Evolutionary conservation across 208 protist genomes (phyloP), one percentile per base, ranked within the genome.

Genomic region (Novymonas esmeraldas): DNA sequence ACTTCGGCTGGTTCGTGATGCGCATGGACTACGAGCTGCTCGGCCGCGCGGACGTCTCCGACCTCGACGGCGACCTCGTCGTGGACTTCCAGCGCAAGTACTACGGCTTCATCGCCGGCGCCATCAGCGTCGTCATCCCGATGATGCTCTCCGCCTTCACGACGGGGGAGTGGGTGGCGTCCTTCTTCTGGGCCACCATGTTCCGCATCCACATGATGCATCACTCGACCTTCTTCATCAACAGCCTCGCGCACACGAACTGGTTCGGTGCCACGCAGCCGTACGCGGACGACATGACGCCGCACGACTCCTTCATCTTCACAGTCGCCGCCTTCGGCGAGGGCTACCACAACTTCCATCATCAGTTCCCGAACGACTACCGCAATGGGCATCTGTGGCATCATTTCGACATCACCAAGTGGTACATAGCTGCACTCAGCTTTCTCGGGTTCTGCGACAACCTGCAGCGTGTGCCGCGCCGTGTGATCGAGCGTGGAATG

Each of bases 281-380:
- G 62, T 93, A 81, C 72, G 86, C 82, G 29, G 83, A 94, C 54
- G 62, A 73, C 29, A 79, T 81, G 62, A 79, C 84, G 14, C 79
- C 88, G 24, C 81, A 85, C 65, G 86, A 97, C 75, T 93, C 82
- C 50, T 46, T 85, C 34, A 52, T 90, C 29, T 89, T 76, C 45
- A 77, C 87, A 22, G 61, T 95, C 33, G 48, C 87, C 56, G 84
- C 92, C 14, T 84, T 94, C 60, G 88, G 88, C 38, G 91, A 96
- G 79, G 91, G 91, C 42, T 94, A 91, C 79, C 88, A 96, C 81
- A 93, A 96, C 76, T 94, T 89, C 79, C 92, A 97, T 64, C 92
- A 97, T 67, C 84, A 89, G 60, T 97, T 95, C 76, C 76, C 89
- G 14, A 76, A 90, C 52, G 90, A 94, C 73, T 97, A 95, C 73